Percentiles rank a stretch among this genome's conserved stretches.
Conservation (phyloP, 2,329 filamentous ascomycete species). For the Calycina marina region DNA sequence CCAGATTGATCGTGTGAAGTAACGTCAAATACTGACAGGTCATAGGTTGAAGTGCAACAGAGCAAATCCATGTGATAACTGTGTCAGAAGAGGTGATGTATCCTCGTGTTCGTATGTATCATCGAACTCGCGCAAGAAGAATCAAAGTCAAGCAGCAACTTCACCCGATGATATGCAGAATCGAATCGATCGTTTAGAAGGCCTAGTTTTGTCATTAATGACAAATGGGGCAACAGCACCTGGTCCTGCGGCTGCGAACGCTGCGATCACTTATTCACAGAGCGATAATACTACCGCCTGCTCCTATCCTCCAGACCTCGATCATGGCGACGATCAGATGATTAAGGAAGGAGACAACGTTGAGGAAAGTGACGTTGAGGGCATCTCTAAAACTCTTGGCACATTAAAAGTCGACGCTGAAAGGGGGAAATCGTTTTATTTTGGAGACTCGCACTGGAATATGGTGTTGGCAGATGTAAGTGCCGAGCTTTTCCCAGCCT, state of each 20-base stretch:
- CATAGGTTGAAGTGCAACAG: conserved; percentile 79
- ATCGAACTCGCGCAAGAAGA: conserved; percentile 56
- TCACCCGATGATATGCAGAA: conserved; percentile 95
- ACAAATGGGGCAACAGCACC: conserved; percentile 61
- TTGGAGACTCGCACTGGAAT: conserved; percentile 76
- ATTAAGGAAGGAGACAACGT: conserved; percentile 40
- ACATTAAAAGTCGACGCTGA: conserved; percentile 67
- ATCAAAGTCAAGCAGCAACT: conserved; percentile 43
- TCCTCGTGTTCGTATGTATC: conserved; percentile 74
- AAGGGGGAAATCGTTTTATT: conserved; percentile 62
- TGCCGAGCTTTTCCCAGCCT: conserved; percentile 7
- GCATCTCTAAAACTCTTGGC: conserved; percentile 61
- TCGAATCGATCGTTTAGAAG: conserved; percentile 88
- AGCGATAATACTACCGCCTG: conserved; percentile 19
- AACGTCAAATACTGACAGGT: conserved; percentile 23
- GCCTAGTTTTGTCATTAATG: conserved; percentile 85
- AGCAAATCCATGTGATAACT: conserved; percentile 83
- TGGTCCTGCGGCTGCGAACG: conserved; percentile 40
- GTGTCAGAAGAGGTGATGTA: conserved; percentile 72
- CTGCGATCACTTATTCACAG: conserved; percentile 28
- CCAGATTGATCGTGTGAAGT: conserved; percentile 6
- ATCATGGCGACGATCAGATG: conserved; percentile 44
- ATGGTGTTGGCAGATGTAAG: conserved; percentile 56
- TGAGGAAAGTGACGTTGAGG: conserved; percentile 54
- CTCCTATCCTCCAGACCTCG: conserved; percentile 27